Base-by-base conservation (phyloP, 2,329 filamentous ascomycete genomes). In the Calonectria naviculata region DNA sequence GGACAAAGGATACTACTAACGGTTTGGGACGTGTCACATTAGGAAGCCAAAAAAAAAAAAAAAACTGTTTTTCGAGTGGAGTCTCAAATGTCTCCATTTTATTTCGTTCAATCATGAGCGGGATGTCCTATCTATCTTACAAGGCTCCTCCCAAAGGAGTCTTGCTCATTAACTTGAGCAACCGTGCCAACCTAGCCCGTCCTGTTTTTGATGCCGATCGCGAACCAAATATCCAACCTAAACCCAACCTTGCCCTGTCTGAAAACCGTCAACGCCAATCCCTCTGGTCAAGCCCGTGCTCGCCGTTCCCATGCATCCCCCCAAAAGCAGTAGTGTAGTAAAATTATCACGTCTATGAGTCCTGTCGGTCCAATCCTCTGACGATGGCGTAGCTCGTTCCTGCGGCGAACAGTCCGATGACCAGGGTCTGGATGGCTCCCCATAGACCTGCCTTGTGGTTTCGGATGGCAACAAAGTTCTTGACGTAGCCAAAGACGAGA, bases 301-400 rank as follows among this genome's bases (percentile, higher is more conserved):
- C 34, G 24, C 24, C 58, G 24, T 29, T 46, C 29, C 29, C 24
- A 19, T 56, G n/a, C 24, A 24, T 24, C 17, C 17, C 29, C 17
- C 46, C 21, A 12, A 36, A 34, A 38, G 52, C 5, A 38, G 52
- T 38, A 56, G n/a, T 68, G 10, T 61, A 44, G 56, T 61, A 61
- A 58, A 38, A 26, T 15, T 38, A 7, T 28, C 24, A 29, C 44
- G 10, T 46, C 58, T 67, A 78, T 34, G 38, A 52, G 58, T 78
- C 77, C 26, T 68, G 74, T 6, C 66, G 65, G 72, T 90, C 89
- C 71, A 93, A 83, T n/a, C 85, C 80, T 71, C 88, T 86, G 31
- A 93, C 90, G 69, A 93, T 88, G 5, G 83, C 87, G 80, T 93
- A 92, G 26, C 91, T 91, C 10, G 91, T 90, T 1, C 89, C 91